Evolutionary conservation across 495 filamentous ascomycete genomes (phyloP), one percentile per base, ranked within the genome.

Genomic region (Penicillium roqueforti): DNA sequence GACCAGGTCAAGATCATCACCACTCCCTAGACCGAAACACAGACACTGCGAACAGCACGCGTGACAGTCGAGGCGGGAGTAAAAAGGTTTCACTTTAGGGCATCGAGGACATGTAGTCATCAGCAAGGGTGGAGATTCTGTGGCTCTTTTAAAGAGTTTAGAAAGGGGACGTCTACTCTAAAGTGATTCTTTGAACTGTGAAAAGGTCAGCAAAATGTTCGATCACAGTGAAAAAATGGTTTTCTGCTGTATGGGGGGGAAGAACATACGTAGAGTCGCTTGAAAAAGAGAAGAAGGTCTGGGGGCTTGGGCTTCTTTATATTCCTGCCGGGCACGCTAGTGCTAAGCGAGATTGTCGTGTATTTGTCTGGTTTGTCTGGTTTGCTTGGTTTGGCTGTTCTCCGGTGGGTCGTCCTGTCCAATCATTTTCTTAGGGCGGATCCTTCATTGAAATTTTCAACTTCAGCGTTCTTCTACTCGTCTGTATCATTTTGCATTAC

Each of bases 151-250:
- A 81, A 82, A 85, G 77, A 87, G 84, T 80, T 83, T 82, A 88
- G 82, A 83, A 80, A 77, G 63, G 72, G 80, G 83, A 87, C 84
- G 80, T 87, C 76, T 84, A 88, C 86, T 89, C 86, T 88, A 89
- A 89, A 89, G 86, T 88, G 87, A 89, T 89, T 87, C 85, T 88
- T 84, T 84, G 81, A 84, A 82, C 79, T 82, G 77, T 44, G 66
- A 26, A 54, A 51, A 37, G 62, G 63, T 76, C 65, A 70, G 70
- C 40, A 63, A 44, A n/a, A 61, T 45, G 32, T 32, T 54, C 14
- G 4, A 6, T 9, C 4, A 47, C 9, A 22, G 19, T 22, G 28
- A 5, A 26, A 26, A 3, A 10, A 13, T 13, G 7, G 2, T 39
- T 51, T 44, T 55, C 45, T 48, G 61, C 63, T 48, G 61, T 68